Evolutionary conservation across 164 flowering plant genomes (phyloP).

Genomic region (Tetracentron sinense): DNA sequence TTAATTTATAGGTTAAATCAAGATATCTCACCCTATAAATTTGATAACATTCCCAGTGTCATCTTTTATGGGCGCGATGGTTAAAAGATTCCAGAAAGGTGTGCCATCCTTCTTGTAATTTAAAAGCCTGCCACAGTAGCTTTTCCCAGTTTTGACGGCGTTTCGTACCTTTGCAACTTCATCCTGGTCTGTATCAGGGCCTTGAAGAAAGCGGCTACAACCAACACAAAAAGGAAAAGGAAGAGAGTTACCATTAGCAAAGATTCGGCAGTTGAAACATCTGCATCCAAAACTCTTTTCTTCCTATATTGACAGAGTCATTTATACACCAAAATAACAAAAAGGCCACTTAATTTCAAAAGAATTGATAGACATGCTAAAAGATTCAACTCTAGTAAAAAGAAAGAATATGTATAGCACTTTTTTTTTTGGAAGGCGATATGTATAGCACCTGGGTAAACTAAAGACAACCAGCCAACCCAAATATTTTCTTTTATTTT

Average conservation of each 20-base stretch:
- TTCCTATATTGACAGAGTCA: too few relatives aligned
- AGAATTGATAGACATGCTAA: neutral
- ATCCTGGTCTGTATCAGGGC: slow-evolving; percentile 72
- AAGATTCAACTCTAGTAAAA: too few relatives aligned
- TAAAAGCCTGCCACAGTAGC: slow-evolving; percentile 88
- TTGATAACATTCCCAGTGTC: slow-evolving; percentile 66
- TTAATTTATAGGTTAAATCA: neutral
- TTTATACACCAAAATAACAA: too few relatives aligned
- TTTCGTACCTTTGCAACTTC: slow-evolving; percentile 73
- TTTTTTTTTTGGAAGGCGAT: too few relatives aligned
- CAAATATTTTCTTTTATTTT: too few relatives aligned
- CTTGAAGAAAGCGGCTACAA: slow-evolving; percentile 95
- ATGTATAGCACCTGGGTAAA: too few relatives aligned
- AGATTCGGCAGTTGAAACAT: neutral
- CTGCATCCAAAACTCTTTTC: neutral
- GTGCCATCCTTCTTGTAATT: slow-evolving; percentile 96
- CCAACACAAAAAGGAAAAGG: neutral
- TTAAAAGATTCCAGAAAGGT: slow-evolving; percentile 95
- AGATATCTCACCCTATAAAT: slow-evolving; percentile 64
- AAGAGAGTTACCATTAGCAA: neutral
- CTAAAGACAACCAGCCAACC: too few relatives aligned
- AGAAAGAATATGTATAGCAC: too few relatives aligned
- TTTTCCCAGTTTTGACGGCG: slow-evolving; percentile 56
- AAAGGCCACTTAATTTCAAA: too few relatives aligned
- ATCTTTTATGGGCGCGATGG: slow-evolving; percentile 87